Evolutionary conservation across 2,329 filamentous ascomycete genomes (phyloP).

Genomic region (Fragosphaeria purpurea): DNA sequence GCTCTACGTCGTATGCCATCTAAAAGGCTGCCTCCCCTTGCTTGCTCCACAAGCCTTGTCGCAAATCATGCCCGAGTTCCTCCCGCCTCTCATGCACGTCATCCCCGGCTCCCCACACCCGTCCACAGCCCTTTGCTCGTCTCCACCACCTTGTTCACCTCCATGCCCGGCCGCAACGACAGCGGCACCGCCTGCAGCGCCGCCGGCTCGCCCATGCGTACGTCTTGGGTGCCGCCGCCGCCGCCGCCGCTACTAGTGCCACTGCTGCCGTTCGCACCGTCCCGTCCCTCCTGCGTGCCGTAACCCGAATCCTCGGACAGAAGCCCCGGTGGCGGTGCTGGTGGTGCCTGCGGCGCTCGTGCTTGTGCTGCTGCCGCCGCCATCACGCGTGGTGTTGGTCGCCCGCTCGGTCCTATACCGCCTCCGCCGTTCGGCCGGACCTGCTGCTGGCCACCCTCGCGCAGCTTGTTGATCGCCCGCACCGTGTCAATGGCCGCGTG

Average conservation of each 20-base stretch:
- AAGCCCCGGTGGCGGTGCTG: not conserved
- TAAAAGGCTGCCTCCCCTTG: no score
- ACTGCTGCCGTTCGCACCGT: not conserved
- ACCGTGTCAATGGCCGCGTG: slow-evolving; percentile 64
- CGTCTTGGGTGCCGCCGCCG: slow-evolving; percentile 41
- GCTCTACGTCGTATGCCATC: no score
- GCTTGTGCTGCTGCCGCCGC: no score
- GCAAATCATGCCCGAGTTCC: no score
- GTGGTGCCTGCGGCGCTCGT: not conserved
- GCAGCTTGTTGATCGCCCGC: slow-evolving; percentile 59
- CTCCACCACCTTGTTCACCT: slow-evolving; percentile 49
- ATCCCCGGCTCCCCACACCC: slow-evolving; percentile 18
- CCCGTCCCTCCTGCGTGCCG: not conserved
- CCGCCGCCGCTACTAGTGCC: not conserved
- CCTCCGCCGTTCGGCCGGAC: slow-evolving; percentile 16
- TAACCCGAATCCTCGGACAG: no score
- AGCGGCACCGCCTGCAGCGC: slow-evolving; percentile 26
- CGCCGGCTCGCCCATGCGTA: slow-evolving; percentile 38
- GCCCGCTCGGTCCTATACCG: slow-evolving; percentile 8
- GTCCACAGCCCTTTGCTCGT: slow-evolving; percentile 56
- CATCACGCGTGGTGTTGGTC: not conserved
- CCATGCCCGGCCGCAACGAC: slow-evolving; percentile 43
- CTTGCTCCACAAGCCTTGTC: no score
- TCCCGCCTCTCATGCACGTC: no score
- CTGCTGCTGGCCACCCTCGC: slow-evolving; percentile 37